Conservation (phyloP, 2,329 filamentous ascomycete species). For the Trichoderma gracile region DNA sequence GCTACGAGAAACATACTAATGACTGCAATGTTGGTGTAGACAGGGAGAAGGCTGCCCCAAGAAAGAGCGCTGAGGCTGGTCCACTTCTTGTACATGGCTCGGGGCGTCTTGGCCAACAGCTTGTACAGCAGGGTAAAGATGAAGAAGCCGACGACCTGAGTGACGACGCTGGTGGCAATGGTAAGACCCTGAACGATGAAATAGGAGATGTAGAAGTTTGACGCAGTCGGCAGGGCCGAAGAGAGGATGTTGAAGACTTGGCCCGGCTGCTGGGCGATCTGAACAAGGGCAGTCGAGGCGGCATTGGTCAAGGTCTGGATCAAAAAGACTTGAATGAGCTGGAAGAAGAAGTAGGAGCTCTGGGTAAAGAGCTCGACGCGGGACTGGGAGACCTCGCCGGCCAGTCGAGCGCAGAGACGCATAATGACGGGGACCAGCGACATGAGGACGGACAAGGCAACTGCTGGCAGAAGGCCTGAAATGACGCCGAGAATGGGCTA, state of each 20-base stretch:
- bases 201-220: constrained; percentile 92
- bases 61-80: constrained; percentile 65
- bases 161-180: constrained; percentile 69
- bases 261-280: constrained; percentile 64
- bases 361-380: constrained; percentile 86
- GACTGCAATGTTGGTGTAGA: constrained; percentile 72
- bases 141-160: constrained; percentile 67
- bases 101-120: constrained; percentile 72
- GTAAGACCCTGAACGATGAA: constrained; percentile 83
- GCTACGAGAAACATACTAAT: constrained; percentile 51
- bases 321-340: constrained; percentile 91
- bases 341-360: constrained; percentile 88
- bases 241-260: constrained; percentile 66
- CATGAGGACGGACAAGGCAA: constrained; percentile 80
- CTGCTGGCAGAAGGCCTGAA: constrained; percentile 76
- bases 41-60: constrained; percentile 76
- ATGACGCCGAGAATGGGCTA: constrained; percentile 70
- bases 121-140: constrained; percentile 68
- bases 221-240: constrained; percentile 72
- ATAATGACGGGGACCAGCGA: constrained; percentile 70
- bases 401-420: constrained; percentile 70
- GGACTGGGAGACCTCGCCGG: constrained; percentile 76
- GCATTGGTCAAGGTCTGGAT: constrained; percentile 80
- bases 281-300: constrained; percentile 65
- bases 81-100: constrained; percentile 77